Evolutionary conservation across 129 eudicot genomes (phyloP), one percentile per base, ranked within the genome.

Genomic region (Ambrosia artemisiifolia): DNA sequence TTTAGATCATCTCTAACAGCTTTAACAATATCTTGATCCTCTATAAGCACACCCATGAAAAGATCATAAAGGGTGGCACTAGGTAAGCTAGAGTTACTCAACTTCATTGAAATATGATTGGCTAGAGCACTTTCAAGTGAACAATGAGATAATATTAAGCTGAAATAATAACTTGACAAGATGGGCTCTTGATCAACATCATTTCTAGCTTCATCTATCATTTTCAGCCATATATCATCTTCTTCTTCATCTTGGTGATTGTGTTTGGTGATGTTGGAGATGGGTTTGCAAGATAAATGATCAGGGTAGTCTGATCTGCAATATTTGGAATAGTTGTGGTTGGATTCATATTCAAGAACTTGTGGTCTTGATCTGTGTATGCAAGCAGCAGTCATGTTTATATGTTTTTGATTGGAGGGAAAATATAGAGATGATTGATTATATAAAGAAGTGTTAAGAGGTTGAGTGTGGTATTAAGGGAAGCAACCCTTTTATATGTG

Each of bases 161-260:
- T 81, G 56, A 47, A 65, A 84, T 89, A 93, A 14, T 87, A 93
- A 62, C n/a, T 81, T 10, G 92, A 79, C 83, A 93, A 77, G 6
- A 93, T 87, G 74, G 96, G 98, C 69, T 93, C 98, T 61, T 84
- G 95, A 33, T 84, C 85, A 69, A 93, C 65, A 44, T 84, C 92
- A 0, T 49, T 53, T 65, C 80, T 75, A 20, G 98, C 98, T 79
- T 89, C 98, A 20, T 79, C 84, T 74, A 65, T 76, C 86, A 93
- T 84, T 62, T 28, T 78, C 66, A 60, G 61, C 98, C 98, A 93
- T 33, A 93, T 40, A 76, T 81, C 88, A 62, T 74, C 83, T 36
- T 73, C 72, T 14, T 48, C 53, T 17, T 71, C 64, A 33, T 67
- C 24, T 69, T 36, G 51, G n/a, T 35, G 30, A 7, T 47, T 16